phyloP scores from a whole-genome alignment of 768 basidiomycete species.

The Neoboletus brunneissimus region DNA sequence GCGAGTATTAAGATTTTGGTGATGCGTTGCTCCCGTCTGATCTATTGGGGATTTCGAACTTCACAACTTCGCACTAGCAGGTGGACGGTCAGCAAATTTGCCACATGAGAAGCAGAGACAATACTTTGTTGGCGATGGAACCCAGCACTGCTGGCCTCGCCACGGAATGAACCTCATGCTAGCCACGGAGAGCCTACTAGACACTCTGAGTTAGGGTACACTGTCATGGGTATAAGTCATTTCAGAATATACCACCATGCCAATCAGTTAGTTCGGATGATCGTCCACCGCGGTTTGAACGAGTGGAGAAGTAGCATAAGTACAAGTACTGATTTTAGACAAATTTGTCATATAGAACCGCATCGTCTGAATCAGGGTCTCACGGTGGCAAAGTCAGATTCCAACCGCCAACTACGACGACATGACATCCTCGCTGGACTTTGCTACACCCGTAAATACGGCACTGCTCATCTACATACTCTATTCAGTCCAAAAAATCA shows the following conservation, averaged over 20 bases:
- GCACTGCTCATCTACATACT: conserved; percentile 75
- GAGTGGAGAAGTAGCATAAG: too few relatives aligned
- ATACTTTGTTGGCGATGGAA: not conserved
- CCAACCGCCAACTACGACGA: conserved; percentile 15
- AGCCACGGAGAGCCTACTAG: not conserved
- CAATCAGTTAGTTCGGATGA: too few relatives aligned
- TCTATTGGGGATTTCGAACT: not conserved
- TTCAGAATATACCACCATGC: not conserved
- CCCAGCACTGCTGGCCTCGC: not conserved
- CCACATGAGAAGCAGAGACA: not conserved
- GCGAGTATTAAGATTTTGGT: not conserved
- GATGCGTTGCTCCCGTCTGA: not conserved
- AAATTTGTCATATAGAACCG: not conserved
- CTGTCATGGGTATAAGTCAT: not conserved
- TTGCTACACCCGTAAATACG: conserved; percentile 76
- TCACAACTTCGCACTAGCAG: not conserved
- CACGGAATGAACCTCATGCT: not conserved
- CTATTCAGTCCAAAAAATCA: conserved; percentile 69
- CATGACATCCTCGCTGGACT: conserved; percentile 43
- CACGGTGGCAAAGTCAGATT: conserved; percentile 28
- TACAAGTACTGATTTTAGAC: too few relatives aligned
- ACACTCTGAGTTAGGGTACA: not conserved
- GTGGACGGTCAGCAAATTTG: not conserved
- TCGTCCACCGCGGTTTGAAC: too few relatives aligned
- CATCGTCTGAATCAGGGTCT: too few relatives aligned